Percentiles rank a stretch among this genome's conserved stretches.
Conservation (phyloP, 1,139 yeast species). For the Suhomyces bokatorum region DNA sequence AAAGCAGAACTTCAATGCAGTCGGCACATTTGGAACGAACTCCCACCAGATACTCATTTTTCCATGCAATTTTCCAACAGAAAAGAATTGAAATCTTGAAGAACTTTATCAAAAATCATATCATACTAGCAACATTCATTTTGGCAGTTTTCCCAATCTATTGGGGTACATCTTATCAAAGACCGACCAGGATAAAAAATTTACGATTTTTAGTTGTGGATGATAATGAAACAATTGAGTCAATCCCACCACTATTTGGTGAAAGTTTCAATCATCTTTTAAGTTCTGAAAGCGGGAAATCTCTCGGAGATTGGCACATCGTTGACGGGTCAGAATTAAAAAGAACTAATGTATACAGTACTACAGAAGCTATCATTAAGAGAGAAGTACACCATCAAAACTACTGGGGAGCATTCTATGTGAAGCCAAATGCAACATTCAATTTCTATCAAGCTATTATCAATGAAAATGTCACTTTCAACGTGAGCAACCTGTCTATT, state of each 20-base stretch:
- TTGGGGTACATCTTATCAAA: slow-evolving; percentile 45
- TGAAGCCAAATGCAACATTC: slow-evolving; percentile 32
- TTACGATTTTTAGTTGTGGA: slow-evolving; percentile 43
- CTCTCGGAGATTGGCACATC: slow-evolving; percentile 25
- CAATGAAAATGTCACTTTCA: slow-evolving; percentile 28
- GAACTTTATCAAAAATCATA: slow-evolving; percentile 15
- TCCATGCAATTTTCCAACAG: slow-evolving; percentile 25
- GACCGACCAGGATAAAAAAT: slow-evolving; percentile 30
- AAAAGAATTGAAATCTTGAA: slow-evolving; percentile 23
- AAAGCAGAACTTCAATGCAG: background rate
- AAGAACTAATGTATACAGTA: slow-evolving; percentile 19
- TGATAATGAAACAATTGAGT: slow-evolving; percentile 31
- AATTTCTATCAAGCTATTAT: slow-evolving; percentile 30
- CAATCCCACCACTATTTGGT: slow-evolving; percentile 37
- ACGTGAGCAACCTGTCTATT: slow-evolving; percentile 27
- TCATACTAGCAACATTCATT: slow-evolving; percentile 31
- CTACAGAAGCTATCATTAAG: slow-evolving; percentile 24
- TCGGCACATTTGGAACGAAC: background rate
- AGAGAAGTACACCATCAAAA: slow-evolving; percentile 45
- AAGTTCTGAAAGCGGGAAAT: slow-evolving; percentile 19
- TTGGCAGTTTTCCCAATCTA: slow-evolving; percentile 40
- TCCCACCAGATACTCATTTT: slow-evolving; percentile 21
- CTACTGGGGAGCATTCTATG: slow-evolving; percentile 47
- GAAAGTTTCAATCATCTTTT: slow-evolving; percentile 23
- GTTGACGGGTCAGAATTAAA: slow-evolving; percentile 17